Base-by-base conservation (phyloP, 2,329 filamentous ascomycete species). In the Cercospora sp. region DNA sequence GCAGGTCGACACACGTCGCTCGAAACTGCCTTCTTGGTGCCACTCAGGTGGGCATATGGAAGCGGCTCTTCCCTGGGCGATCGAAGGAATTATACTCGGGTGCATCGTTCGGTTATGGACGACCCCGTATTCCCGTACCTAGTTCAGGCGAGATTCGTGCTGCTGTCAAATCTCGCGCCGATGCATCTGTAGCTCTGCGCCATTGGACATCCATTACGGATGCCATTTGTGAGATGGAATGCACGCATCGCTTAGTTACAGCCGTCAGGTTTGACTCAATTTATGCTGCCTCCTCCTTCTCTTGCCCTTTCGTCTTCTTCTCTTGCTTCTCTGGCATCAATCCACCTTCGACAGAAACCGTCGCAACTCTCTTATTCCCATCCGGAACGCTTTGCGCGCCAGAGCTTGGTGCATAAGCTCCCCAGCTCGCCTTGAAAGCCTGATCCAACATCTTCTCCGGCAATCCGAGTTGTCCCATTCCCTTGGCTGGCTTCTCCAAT, bases 381-480 rank as follows among this genome's bases (percentile, higher is more conserved):
- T 43, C 21, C 16, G 62, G 62, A 10, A 65, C 74, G 53, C 70
- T 70, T 65, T 70, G 62, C 13, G 72, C 68, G 13, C 72, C 74
- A 40, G 67, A 67, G 73, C 77, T 73, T 2, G 76, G 72, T 40
- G 70, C 70, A 66, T 74, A 71, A 5, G 73, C 75, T 21, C 76
- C 76, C 66, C 66, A 68, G 55, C 70, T 68, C 37, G 69, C 75
- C 73, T 77, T 77, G 72, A 77, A 77, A 6, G 74, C 71, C 70
- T 77, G 76, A 18, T 72, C 69, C 3, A 73, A 61, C 49, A 73
- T 58, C 51, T 65, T 65, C 34, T 34, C 30, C 16, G 51, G 30
- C 32, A 45, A 13, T 1, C 18, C 16, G 7, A 24, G 30, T 21
- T 28, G 5, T 5, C 32, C 49, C n/a, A 40, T n/a, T 12, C 62